These are phyloP conservation scores for Colletotrichum sp. DNA, from an alignment of 2,329 filamentous ascomycete species.

Conservation along the genomic window DNA sequence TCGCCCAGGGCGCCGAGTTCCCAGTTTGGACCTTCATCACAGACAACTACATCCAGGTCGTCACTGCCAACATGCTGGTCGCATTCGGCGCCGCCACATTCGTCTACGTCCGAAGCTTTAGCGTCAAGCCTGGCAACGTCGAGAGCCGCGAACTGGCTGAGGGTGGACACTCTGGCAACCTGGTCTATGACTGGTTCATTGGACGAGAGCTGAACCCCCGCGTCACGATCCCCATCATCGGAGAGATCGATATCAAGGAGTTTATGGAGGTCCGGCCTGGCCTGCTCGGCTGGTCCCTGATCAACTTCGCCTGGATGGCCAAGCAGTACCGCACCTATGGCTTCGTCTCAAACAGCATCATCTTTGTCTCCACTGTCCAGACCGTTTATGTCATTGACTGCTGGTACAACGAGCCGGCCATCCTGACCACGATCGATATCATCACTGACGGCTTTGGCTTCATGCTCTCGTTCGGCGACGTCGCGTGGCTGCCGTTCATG, in stretches of 20 bases:
- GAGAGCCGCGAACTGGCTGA: slow-evolving; percentile 78
- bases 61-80: slow-evolving; percentile 83
- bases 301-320: slow-evolving; percentile 83
- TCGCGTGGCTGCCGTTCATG: slow-evolving; percentile 90
- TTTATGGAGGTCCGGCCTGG: slow-evolving; percentile 93
- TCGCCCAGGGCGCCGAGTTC: slow-evolving; percentile 79
- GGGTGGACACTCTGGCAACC: slow-evolving; percentile 82
- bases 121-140: slow-evolving; percentile 75
- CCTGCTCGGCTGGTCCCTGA: slow-evolving; percentile 84
- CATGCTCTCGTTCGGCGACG: slow-evolving; percentile 92
- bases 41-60: slow-evolving; percentile 86
- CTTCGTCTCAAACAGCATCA: slow-evolving; percentile 82
- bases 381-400: slow-evolving; percentile 83
- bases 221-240: slow-evolving; percentile 76
- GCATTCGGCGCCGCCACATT: slow-evolving; percentile 74
- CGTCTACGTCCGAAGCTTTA: slow-evolving; percentile 83
- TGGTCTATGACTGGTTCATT: slow-evolving; percentile 93
- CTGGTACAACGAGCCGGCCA: slow-evolving; percentile 84
- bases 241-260: slow-evolving; percentile 87
- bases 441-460: slow-evolving; percentile 92
- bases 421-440: slow-evolving; percentile 93
- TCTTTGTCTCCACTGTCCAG: slow-evolving; percentile 80
- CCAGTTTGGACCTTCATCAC: slow-evolving; percentile 91
- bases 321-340: slow-evolving; percentile 88
- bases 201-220: slow-evolving; percentile 94